phyloP scores from a whole-genome alignment of 208 protist species.

The Trichomonas tenax region DNA sequence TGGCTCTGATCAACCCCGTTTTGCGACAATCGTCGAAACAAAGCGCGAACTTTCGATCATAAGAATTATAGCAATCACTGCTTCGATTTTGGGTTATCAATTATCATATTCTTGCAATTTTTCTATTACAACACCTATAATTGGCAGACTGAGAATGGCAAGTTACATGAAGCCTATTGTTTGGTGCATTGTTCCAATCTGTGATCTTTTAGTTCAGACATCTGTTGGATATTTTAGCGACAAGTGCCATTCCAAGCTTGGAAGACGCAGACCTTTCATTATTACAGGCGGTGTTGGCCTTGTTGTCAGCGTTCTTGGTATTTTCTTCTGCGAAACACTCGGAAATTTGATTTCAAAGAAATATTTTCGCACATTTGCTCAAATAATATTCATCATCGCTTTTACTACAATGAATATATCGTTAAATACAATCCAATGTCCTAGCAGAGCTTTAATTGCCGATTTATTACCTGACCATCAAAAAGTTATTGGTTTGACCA shows the following conservation, averaged over 20 bases:
- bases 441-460: not conserved
- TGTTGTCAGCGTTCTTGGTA: not conserved
- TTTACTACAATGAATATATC: not conserved
- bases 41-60: not conserved
- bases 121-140: not conserved
- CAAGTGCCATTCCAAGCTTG: not conserved
- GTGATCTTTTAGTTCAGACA: not conserved
- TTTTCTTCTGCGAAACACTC: not conserved
- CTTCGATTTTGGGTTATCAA: not conserved
- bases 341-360: not conserved
- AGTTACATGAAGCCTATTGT: not conserved
- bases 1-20: not conserved
- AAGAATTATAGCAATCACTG: not conserved
- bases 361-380: no score
- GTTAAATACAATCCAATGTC: not conserved
- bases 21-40: not conserved
- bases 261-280: not conserved
- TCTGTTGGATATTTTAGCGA: not conserved
- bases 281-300: not conserved
- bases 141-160: not conserved
- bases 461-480: not conserved
- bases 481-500: not conserved
- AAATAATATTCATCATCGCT: not conserved
- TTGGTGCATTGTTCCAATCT: not conserved
- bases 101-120: not conserved